A percentile compares a stretch with the other conserved stretches of the same genome.
Conservation (phyloP, 768 basidiomycete genomes). For the Gymnopilus dilepis region DNA sequence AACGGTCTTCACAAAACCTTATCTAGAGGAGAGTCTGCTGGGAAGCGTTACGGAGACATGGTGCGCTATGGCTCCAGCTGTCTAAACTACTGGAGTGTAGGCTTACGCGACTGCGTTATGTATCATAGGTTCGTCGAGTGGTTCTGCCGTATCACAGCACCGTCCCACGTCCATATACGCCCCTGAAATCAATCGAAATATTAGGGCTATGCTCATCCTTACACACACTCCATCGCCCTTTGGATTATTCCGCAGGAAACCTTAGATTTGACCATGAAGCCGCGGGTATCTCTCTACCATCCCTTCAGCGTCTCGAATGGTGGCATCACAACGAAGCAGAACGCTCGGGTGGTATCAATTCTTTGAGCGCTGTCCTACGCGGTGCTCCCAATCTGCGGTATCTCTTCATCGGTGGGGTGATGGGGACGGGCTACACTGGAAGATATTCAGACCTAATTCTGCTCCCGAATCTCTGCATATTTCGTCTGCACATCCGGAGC, state of each 20-base stretch:
- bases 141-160: constrained; percentile 65
- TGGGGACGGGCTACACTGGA: constrained; percentile 33
- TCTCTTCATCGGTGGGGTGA: constrained; percentile 58
- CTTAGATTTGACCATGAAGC: constrained; percentile 60
- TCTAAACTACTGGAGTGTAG: not conserved
- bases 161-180: constrained; percentile 38
- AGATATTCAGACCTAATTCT: constrained; percentile 33
- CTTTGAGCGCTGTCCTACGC: constrained; percentile 54
- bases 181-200: constrained; percentile 48
- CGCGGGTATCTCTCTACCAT: constrained; percentile 48
- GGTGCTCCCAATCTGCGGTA: constrained; percentile 61
- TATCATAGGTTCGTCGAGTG: constrained; percentile 54
- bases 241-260: constrained; percentile 27
- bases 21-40: constrained; percentile 28
- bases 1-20: constrained; percentile 32
- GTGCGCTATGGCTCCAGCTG: constrained; percentile 22
- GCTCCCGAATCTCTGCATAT: constrained; percentile 54
- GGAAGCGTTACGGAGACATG: constrained; percentile 33
- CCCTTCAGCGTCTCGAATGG: constrained; percentile 70
- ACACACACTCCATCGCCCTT: constrained; percentile 60
- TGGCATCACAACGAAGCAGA: constrained; percentile 65
- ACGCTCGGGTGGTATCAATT: constrained; percentile 70
- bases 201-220: constrained; percentile 54
- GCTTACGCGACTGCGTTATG: constrained; percentile 12
- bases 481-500: constrained; percentile 56